A percentile compares a stretch with the other conserved stretches of the same genome.
phyloP scores from a whole-genome alignment of 306 rosid genomes.

The Quercus dentata region DNA sequence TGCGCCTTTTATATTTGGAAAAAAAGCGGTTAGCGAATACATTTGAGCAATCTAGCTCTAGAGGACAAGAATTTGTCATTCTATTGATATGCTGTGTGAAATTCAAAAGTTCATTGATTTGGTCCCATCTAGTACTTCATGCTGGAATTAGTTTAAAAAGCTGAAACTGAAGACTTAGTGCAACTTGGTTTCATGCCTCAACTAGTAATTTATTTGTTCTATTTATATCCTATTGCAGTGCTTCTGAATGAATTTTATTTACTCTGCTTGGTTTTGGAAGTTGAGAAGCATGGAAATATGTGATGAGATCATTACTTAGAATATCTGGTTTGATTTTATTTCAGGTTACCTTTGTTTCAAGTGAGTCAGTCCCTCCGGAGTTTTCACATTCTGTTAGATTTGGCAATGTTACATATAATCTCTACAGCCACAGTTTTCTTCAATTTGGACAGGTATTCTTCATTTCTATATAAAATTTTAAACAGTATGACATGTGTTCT shows the following conservation, averaged over 20 bases:
- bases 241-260: background rate
- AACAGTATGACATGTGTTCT: background rate
- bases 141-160: background rate
- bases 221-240: background rate
- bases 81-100: background rate
- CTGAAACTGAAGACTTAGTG: background rate
- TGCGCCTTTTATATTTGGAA: background rate
- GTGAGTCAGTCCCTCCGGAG: conserved; percentile 59
- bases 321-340: conserved; percentile 22
- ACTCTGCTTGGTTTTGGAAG: background rate
- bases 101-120: background rate
- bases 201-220: background rate
- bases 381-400: conserved; percentile 56
- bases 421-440: conserved; percentile 96
- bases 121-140: background rate
- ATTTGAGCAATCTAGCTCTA: background rate
- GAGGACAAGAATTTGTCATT: background rate
- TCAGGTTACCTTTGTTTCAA: conserved; percentile 90
- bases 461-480: background rate
- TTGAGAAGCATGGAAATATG: conserved; percentile 1
- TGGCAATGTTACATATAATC: conserved; percentile 73
- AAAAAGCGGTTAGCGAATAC: background rate
- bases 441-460: conserved; percentile 85
- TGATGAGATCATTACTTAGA: conserved; percentile 4
- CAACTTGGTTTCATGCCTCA: background rate